Conservation (phyloP, 352 stramenopile species). For the Hyaloperonospora arabidopsidis region DNA sequence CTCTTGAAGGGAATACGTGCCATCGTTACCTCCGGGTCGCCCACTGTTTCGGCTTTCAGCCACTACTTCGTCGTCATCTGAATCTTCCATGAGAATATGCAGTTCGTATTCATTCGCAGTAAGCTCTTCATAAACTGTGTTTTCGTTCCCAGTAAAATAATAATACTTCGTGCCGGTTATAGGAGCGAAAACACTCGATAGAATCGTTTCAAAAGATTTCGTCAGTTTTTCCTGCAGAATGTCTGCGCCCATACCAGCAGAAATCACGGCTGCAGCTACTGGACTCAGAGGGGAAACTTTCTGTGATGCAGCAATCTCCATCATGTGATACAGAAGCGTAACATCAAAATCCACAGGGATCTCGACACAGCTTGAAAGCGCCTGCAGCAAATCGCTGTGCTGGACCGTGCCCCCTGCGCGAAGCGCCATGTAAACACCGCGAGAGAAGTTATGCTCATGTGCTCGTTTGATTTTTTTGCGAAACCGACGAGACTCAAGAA, state of each 20-base stretch:
- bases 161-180: slow-evolving; percentile 80
- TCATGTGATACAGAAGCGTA: slow-evolving; percentile 79
- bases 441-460: slow-evolving; percentile 85
- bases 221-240: slow-evolving; percentile 58
- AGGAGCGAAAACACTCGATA: slow-evolving; percentile 46
- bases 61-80: slow-evolving; percentile 24
- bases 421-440: slow-evolving; percentile 76
- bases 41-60: slow-evolving; percentile 11
- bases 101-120: slow-evolving; percentile 52
- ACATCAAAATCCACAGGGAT: slow-evolving; percentile 83
- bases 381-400: slow-evolving; percentile 80
- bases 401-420: slow-evolving; percentile 66
- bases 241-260: slow-evolving; percentile 36
- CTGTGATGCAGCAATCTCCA: slow-evolving; percentile 37
- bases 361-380: slow-evolving; percentile 79
- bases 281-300: slow-evolving; percentile 25
- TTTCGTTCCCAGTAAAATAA: slow-evolving; percentile 69
- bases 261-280: slow-evolving; percentile 28
- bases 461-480: slow-evolving; percentile 78
- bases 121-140: slow-evolving; percentile 44
- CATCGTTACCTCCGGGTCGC: slow-evolving; percentile 1
- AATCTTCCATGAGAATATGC: slow-evolving; percentile 61
- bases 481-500: slow-evolving; percentile 45
- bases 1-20: not conserved
- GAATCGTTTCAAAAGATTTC: slow-evolving; percentile 63